Evolutionary conservation across 2,329 filamentous ascomycete species (phyloP).

Genomic region (Aspergillus neotritici): DNA sequence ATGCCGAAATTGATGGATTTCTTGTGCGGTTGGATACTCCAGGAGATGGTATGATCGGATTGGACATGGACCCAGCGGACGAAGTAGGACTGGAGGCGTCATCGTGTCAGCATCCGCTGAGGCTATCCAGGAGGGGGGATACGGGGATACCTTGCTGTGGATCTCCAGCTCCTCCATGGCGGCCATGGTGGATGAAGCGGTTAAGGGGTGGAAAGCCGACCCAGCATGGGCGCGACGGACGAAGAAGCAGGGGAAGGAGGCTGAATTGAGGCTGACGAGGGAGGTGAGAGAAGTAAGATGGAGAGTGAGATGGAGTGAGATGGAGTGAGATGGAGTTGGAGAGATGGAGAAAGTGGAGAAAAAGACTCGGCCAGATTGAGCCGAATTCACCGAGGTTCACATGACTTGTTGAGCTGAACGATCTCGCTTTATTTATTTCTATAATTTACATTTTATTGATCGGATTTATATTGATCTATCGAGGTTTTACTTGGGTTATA

Average conservation of each 20-base stretch:
- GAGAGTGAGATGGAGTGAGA: conserved; percentile 7
- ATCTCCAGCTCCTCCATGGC: conserved; percentile 96
- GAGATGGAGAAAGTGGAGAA: conserved; percentile 1
- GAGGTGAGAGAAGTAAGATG: background rate
- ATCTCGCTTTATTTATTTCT: no score
- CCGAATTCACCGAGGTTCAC: background rate
- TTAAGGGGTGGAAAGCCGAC: conserved; percentile 3
- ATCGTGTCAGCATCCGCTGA: conserved; percentile 19
- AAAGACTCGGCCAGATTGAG: background rate
- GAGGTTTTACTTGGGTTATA: no score
- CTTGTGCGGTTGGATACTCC: conserved; percentile 96
- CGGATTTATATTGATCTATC: no score
- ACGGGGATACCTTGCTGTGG: conserved; percentile 70
- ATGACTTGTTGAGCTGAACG: no score
- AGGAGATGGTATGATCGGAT: conserved; percentile 86
- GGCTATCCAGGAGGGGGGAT: background rate
- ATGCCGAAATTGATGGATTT: conserved; percentile 98
- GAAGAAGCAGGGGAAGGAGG: background rate
- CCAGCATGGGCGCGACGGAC: background rate
- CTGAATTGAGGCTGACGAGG: background rate
- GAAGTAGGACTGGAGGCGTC: conserved; percentile 72
- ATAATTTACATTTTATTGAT: no score
- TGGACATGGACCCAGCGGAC: conserved; percentile 95
- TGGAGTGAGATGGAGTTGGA: background rate
- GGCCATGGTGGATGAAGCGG: conserved; percentile 56